These are phyloP conservation scores for Butyriboletus loyo DNA, from an alignment of 768 basidiomycete genomes.

Conservation along the genomic window DNA sequence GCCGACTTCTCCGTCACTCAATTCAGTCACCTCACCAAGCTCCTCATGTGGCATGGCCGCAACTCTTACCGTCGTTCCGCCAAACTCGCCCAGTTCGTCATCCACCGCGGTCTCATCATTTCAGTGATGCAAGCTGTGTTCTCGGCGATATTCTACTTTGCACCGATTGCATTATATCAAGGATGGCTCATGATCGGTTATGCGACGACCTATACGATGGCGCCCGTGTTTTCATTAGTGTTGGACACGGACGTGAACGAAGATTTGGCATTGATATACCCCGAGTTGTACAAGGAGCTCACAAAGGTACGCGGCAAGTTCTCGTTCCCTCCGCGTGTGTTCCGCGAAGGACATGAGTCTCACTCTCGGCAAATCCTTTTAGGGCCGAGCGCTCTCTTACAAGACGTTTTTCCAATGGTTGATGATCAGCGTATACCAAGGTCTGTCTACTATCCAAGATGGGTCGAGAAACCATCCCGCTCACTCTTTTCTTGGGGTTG, in stretches of 20 bases:
- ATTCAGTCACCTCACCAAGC: constrained; percentile 92
- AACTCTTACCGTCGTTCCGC: constrained; percentile 98
- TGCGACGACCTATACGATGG: constrained; percentile 96
- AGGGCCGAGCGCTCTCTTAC: constrained; percentile 93
- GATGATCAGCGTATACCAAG: constrained; percentile 97
- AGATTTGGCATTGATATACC: constrained; percentile 91
- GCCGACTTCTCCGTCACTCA: constrained; percentile 98
- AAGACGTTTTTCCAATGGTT: constrained; percentile 99
- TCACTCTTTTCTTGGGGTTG: too few relatives aligned
- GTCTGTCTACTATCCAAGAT: constrained; percentile 36
- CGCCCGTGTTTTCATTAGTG: constrained; percentile 95
- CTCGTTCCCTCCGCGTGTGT: not conserved
- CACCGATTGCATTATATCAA: constrained; percentile 95
- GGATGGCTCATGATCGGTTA: constrained; percentile 98
- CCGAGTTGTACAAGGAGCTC: constrained; percentile 95
- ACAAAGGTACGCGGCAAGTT: constrained; percentile 63
- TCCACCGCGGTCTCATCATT: constrained; percentile 95
- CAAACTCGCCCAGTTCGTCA: constrained; percentile 97
- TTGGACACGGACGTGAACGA: constrained; percentile 95
- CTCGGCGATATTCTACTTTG: constrained; percentile 89
- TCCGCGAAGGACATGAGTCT: not conserved
- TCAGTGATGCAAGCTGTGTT: constrained; percentile 98
- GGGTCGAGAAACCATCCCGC: not conserved
- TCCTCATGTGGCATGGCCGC: constrained; percentile 97
- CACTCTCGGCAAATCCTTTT: not conserved